Evolutionary conservation across 768 basidiomycete genomes (phyloP), one percentile per base, ranked within the genome.

Genomic region (Panellus pusillus): DNA sequence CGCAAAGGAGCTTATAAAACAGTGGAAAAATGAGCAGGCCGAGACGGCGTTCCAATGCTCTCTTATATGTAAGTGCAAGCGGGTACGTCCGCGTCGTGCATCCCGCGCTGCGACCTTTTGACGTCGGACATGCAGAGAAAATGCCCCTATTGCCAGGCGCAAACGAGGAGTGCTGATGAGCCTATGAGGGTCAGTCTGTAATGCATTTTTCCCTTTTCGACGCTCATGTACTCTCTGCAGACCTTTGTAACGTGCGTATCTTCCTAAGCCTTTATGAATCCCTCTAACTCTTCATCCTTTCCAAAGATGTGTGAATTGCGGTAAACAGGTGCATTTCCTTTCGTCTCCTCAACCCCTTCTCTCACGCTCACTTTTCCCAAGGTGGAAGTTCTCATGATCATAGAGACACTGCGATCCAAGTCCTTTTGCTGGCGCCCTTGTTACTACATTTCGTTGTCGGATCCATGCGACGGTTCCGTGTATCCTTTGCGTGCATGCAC

Each of bases 1-100:
- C 6, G 91, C 94, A 15, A 96, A 95, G 69, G 92, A 93, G 61
- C 75, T 95, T 42, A 93, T 97, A 45, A 91, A 86, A 71, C 89
- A 87, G 64, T 97, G 93, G 93, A 95, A 95, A 71, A 79, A 74
- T 27, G 87, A 87, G 55, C 83, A 94, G 69, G 93, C 95, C 13
- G 97, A 98, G 1, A 92, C 94, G 60, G 95, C 92, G 2, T 99
- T 99, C 89, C 93, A 98, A 68, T 99, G 97, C 66, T 79, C n/a
- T n/a, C n/a, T n/a, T n/a, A n/a, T n/a, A n/a, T n/a, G 84, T 9
- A 81, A 90, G 62, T 99, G 97, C 84, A 95, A 94, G 64, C 89
- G 95, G 81, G 84, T 81, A 46, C 40, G 78, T 52, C 36, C 29
- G 5, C 28, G 49, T 38, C 14, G n/a, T n/a, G n/a, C 12, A 28